Base-by-base conservation (phyloP, 164 flowering plant species). In the Protea cynaroides region DNA sequence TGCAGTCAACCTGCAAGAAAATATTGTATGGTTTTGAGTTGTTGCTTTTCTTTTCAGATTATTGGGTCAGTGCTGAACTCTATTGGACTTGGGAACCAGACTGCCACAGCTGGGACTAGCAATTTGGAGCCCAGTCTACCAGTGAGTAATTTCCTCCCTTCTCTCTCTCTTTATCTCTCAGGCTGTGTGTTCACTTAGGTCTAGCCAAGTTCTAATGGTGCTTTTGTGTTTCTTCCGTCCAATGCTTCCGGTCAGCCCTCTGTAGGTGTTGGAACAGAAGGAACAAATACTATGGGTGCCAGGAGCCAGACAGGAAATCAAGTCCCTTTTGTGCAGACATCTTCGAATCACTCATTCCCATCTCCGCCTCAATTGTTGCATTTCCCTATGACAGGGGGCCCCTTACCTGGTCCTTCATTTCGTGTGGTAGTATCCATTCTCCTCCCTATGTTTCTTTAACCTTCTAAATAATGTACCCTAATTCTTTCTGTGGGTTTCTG, bases 61-160 rank as follows among this genome's bases (percentile, higher is more conserved):
- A 85, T 95, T 74, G 96, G 97, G 47, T 83, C 97, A 10, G 97
- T 95, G 64, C 55, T 95, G 65, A 95, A 84, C 76, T 84, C 96
- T 25, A 62, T 95, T 66, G 99, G 97, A 25, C 38, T 89, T 67
- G 92, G 96, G 34, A 74, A 74, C 61, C 82, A 75, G 67, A 34
- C 72, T 23, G 18, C 74, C 2, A n/a, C 70, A 38, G 77, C 70
- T 61, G 83, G 73, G 37, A 24, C 73, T 56, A 76, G 69, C 57
- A 76, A 75, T 61, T 22, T 64, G 54, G 80, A 76, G 47, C 57
- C 85, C 10, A 71, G 75, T 49, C 53, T 63, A 49, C 70, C 66
- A 62, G 99, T 91, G 56, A 74, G 83, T 71, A n/a, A 37, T 47
- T 10, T n/a, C 12, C 34, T 5, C 34, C 34, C 34, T 29, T 29